These are phyloP conservation scores for Blastosporella zonata DNA, from an alignment of 1,284 basidiomycete genomes.

Conservation along the genomic window DNA sequence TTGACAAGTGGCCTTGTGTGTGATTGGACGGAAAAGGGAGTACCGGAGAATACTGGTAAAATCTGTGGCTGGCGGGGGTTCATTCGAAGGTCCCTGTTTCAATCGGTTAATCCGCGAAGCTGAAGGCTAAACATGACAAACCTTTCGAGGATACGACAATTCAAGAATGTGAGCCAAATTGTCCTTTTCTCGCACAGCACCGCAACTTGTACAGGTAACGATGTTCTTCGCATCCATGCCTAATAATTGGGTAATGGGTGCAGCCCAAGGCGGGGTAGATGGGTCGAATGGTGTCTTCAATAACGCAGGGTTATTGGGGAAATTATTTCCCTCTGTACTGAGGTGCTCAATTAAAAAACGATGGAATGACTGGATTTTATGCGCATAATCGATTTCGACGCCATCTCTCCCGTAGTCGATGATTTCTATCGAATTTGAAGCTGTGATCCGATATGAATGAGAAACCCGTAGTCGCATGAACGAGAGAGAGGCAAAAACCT, in stretches of 20 bases:
- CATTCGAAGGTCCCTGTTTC: conserved; percentile 36
- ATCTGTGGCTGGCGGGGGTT: conserved; percentile 45
- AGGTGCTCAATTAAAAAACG: conserved; percentile 88
- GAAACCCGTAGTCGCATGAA: not conserved
- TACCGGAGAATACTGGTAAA: conserved; percentile 74
- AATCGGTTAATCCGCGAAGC: not conserved
- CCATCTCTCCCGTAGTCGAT: conserved; percentile 85
- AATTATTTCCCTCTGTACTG: conserved; percentile 64
- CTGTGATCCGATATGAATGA: conserved; percentile 26
- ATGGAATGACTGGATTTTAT: conserved; percentile 93
- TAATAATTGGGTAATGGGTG: conserved; percentile 78
- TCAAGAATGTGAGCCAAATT: conserved; percentile 83
- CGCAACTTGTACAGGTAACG: conserved; percentile 77
- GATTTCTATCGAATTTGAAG: conserved; percentile 81
- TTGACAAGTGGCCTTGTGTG: conserved; percentile 84
- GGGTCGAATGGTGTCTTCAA: conserved; percentile 32
- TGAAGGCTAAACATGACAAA: conserved; percentile 25
- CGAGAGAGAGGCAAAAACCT: conserved; percentile 42
- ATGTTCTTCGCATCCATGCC: conserved; percentile 75
- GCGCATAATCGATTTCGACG: conserved; percentile 72
- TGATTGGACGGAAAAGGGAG: conserved; percentile 80
- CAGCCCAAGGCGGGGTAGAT: conserved; percentile 38
- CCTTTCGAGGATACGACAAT: conserved; percentile 83
- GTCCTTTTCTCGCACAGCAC: conserved; percentile 67
- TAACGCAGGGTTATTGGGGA: conserved; percentile 57